Percentiles rank a stretch among this genome's conserved stretches.
These are phyloP conservation scores for Yamadazyma pseudoaaseri DNA, from an alignment of 1,139 yeast genomes.

Conservation along the genomic window DNA sequence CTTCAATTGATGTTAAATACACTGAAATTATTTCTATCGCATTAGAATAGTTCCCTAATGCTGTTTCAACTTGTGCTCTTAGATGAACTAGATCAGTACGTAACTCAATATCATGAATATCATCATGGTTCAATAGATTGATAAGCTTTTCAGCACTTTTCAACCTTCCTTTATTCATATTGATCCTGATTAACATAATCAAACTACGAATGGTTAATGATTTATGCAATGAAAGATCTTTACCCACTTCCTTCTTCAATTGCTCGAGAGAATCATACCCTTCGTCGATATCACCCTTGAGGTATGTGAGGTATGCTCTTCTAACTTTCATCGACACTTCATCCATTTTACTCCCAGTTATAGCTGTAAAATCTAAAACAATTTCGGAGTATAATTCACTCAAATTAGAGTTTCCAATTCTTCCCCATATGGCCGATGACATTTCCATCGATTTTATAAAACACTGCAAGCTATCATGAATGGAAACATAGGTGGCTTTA, in stretches of 20 bases:
- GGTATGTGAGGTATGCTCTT: constrained; percentile 31
- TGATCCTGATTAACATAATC: constrained; percentile 34
- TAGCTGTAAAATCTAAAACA: constrained; percentile 32
- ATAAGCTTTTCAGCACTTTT: constrained; percentile 25
- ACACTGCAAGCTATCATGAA: constrained; percentile 35
- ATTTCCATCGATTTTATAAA: constrained; percentile 49
- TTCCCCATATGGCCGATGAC: constrained; percentile 49
- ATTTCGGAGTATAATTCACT: constrained; percentile 47
- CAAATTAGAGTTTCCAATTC: constrained; percentile 47
- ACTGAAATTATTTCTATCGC: constrained; percentile 38
- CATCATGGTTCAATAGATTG: constrained; percentile 20
- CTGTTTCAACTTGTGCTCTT: constrained; percentile 29
- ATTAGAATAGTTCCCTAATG: constrained; percentile 26
- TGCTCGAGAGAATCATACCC: constrained; percentile 31
- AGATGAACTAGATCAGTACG: constrained; percentile 26
- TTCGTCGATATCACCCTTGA: constrained; percentile 38
- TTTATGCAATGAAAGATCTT: constrained; percentile 34
- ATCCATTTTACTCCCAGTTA: constrained; percentile 34
- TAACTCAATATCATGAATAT: constrained; percentile 32
- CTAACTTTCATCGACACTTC: constrained; percentile 38
- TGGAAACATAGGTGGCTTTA: constrained; percentile 53
- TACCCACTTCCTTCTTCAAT: constrained; percentile 20
- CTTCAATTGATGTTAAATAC: constrained; percentile 19
- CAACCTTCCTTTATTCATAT: constrained; percentile 37
- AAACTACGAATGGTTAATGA: constrained; percentile 37